phyloP scores from a whole-genome alignment of 1,284 basidiomycete species.

The Ganoderma lingzhi region DNA sequence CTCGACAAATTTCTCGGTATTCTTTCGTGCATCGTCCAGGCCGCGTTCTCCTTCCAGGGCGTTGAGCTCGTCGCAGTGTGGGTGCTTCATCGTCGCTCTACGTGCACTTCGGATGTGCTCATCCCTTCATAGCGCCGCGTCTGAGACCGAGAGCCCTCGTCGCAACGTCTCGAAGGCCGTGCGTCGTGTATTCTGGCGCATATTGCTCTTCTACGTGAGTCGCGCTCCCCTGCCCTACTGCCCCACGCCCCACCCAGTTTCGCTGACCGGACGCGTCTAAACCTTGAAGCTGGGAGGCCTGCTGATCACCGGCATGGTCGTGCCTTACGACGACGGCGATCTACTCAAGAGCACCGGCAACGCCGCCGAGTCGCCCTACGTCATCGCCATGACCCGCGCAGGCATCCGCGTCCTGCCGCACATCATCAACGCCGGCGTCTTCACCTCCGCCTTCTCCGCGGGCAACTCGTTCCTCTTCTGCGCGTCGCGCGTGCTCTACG shows the following conservation, averaged over 20 bases:
- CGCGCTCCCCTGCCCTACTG: neutral
- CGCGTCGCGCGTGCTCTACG: constrained; percentile 85
- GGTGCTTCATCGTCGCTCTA: constrained; percentile 36
- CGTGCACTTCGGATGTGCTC: neutral
- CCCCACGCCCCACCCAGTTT: too few relatives aligned
- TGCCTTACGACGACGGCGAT: constrained; percentile 72
- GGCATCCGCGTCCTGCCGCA: constrained; percentile 79
- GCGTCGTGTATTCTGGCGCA: constrained; percentile 82
- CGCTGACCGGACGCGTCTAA: neutral
- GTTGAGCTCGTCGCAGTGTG: constrained; percentile 85
- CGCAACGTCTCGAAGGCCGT: constrained; percentile 85
- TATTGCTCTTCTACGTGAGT: constrained; percentile 75
- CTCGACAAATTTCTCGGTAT: constrained; percentile 75
- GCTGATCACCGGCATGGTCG: constrained; percentile 81
- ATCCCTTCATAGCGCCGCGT: constrained; percentile 60
- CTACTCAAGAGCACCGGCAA: constrained; percentile 66
- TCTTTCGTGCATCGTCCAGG: constrained; percentile 75
- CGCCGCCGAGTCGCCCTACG: constrained; percentile 79
- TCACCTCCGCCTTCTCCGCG: constrained; percentile 84
- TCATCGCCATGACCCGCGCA: constrained; percentile 83
- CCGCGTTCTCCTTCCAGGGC: constrained; percentile 86
- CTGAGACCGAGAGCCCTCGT: constrained; percentile 78
- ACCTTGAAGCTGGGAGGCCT: constrained; percentile 67
- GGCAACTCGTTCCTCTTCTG: constrained; percentile 86
- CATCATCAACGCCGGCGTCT: constrained; percentile 74